phyloP scores from a whole-genome alignment of 148 eudicot genomes.

The Nepenthes mirabilis region DNA sequence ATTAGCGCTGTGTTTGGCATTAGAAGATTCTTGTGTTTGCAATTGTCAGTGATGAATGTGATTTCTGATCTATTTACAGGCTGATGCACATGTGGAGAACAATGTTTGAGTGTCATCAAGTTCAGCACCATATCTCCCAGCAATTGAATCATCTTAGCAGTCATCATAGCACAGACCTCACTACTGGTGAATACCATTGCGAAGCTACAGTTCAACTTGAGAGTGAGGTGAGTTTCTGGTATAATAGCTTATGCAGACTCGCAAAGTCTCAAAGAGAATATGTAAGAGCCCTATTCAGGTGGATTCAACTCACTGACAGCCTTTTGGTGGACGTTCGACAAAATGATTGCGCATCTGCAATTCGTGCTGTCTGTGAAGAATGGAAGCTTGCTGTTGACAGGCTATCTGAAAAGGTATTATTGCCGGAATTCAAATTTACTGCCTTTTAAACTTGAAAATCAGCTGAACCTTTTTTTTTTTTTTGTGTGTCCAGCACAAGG shows the following conservation, averaged over 20 bases:
- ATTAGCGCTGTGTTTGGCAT: too few relatives aligned
- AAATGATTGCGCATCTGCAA: slow-evolving; percentile 16
- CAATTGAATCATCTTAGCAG: slow-evolving; percentile 37
- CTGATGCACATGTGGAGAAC: slow-evolving; percentile 60
- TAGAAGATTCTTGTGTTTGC: too few relatives aligned
- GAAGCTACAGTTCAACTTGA: slow-evolving; percentile 65
- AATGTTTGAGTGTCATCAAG: slow-evolving; percentile 57
- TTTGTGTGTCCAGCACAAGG: not conserved
- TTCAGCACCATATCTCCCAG: slow-evolving; percentile 56
- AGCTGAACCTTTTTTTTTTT: too few relatives aligned
- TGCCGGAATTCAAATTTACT: not conserved
- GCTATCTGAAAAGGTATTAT: slow-evolving; percentile 59
- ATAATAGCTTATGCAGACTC: slow-evolving; percentile 48
- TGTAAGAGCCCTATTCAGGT: slow-evolving; percentile 33
- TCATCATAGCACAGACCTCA: slow-evolving; percentile 38
- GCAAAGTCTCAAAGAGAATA: slow-evolving; percentile 51
- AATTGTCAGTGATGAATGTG: not conserved
- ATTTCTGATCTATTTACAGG: slow-evolving; percentile 18
- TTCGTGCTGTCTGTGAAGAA: slow-evolving; percentile 36
- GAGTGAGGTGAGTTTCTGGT: slow-evolving; percentile 57
- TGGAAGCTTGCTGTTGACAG: slow-evolving; percentile 59
- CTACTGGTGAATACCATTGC: slow-evolving; percentile 31
- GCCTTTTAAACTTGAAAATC: too few relatives aligned
- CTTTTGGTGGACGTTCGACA: slow-evolving; percentile 19
- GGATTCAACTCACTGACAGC: slow-evolving; percentile 43